Evolutionary conservation across 179 eudicot genomes (phyloP), one percentile per base, ranked within the genome.

Genomic region (Spergularia azorica): DNA sequence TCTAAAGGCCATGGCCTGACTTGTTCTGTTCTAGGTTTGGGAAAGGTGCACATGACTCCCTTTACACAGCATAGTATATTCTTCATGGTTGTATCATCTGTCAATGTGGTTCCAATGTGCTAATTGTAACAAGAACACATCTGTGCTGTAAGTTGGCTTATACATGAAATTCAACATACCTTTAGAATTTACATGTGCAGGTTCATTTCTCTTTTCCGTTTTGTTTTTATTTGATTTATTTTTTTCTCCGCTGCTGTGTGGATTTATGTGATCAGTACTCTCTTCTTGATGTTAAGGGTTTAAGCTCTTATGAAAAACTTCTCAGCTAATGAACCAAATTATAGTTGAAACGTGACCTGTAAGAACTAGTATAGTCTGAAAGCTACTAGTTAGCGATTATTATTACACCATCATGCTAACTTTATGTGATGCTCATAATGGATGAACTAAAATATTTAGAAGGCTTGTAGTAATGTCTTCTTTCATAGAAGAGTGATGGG

Each of bases 11-110:
- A 52, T 73, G 70, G 54, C 69, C 58, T 66, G 66, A 72, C 67
- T 52, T 69, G 63, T 69, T 78, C 41, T 46, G 57, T 77, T 62
- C 62, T 32, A 39, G 52, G 58, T 72, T 73, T 63, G 15, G 52
- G 59, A 82, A 36, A 63, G 79, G 76, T 75, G 79, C 64, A 65
- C 63, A 26, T 71, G 50, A 67, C 67, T 80, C 67, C 63, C 74
- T 62, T 63, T 72, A 57, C 78, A 68, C 70, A 64, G 55, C 66
- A 41, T 66, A 73, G 63, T 74, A 70, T 46, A 65, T 70, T 82
- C 67, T 65, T 71, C 72, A 64, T 74, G 76, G 70, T 4, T 77
- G 80, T 74, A 63, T 69, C 81, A 74, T 72, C 52, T 61, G 32
- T 76, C 50, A 10, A 20, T 15, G 67, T 36, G 14, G n/a, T 71